Conservation (phyloP, 2,329 filamentous ascomycete genomes). For the Sporothrix euskadiensis region DNA sequence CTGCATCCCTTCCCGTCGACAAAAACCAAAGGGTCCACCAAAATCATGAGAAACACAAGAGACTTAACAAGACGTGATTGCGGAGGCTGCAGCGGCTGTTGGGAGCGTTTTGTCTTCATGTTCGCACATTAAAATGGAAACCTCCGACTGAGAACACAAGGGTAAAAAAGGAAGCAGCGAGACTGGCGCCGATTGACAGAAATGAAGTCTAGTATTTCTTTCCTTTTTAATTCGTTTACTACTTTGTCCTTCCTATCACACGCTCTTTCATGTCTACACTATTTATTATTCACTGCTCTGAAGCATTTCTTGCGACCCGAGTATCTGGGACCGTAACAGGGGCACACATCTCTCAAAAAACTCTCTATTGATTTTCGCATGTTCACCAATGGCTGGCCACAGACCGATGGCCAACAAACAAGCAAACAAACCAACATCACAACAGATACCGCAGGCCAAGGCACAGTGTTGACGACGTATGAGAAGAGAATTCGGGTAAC, state of each 20-base stretch:
- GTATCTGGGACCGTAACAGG: background rate
- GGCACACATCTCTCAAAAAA: background rate
- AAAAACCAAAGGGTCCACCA: background rate
- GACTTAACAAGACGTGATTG: background rate
- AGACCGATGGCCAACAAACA: background rate
- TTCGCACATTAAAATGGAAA: background rate
- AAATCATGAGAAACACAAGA: too few relatives aligned
- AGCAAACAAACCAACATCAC: background rate
- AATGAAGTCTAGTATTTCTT: background rate
- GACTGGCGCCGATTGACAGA: background rate
- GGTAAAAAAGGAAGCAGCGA: background rate
- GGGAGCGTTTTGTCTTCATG: background rate
- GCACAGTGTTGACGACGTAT: background rate
- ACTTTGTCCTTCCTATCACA: background rate
- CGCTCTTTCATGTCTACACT: background rate
- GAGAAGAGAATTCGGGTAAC: background rate
- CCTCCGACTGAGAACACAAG: background rate
- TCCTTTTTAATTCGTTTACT: background rate
- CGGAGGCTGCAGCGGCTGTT: background rate
- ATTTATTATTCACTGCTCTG: background rate
- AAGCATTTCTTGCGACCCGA: background rate
- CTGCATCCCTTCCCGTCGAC: background rate
- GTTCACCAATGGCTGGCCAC: background rate
- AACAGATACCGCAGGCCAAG: background rate
- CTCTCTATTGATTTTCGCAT: background rate